Evolutionary conservation across 495 filamentous ascomycete genomes (phyloP), one percentile per base, ranked within the genome.

Genomic region (Podospora pseudoanserina): DNA sequence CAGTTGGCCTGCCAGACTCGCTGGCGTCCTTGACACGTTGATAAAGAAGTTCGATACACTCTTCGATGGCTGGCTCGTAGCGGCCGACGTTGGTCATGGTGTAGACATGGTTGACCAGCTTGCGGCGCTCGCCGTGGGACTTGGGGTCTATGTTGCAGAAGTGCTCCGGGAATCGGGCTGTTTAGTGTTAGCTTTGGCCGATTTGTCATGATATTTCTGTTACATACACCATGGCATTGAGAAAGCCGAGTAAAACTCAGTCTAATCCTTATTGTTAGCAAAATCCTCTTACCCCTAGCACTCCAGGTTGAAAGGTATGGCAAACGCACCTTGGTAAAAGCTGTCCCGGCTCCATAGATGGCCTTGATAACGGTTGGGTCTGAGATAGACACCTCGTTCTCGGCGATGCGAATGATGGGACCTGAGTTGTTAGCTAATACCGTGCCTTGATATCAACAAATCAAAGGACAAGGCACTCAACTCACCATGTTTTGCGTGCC

Each of bases 331-430:
- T 67, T 67, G 28, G 34, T 61, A 39, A 67, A 67, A 16, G 20
- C 23, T 11, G 32, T 53, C 6, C 53, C 39, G 20, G 59, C 19
- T n/a, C 65, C 65, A 19, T 67, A 67, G 20, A 67, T 30, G 34
- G 65, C 60, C 58, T 67, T 60, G 32, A 67, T 16, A 5, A 58
- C 65, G 1, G n/a, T 16, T 4, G 60, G 44, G 28, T 71, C 69
- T 5, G 53, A 20, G 55, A 71, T 63, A 27, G 27, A 16, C 26
- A 71, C 54, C 28, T 68, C 63, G 60, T 66, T 34, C 0, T 66
- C 62, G 9, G 62, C 66, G 20, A 71, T 32, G 0, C 69, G 56
- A 34, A 71, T 64, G 19, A 71, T 71, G 5, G 69, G 66, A 3
- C 79, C 65, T 53, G 55, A 34, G 4, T 59, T 60, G 4, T 64